A percentile compares a stretch with the other conserved stretches of the same genome.
phyloP scores from a whole-genome alignment of 768 basidiomycete species.

The Panaeolus cyanescens region DNA sequence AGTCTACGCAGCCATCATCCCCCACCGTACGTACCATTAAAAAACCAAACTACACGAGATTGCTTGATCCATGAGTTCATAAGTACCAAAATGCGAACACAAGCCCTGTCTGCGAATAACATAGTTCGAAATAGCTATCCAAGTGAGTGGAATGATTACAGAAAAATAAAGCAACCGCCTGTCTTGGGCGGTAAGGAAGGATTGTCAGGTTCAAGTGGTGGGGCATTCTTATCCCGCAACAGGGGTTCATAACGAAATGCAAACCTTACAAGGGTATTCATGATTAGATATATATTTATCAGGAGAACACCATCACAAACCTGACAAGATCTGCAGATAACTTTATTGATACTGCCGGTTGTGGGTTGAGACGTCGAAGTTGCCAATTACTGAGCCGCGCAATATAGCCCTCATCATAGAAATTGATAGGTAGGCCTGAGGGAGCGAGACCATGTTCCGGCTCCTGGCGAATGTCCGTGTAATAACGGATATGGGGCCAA shows the following conservation, averaged over 20 bases:
- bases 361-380: neutral
- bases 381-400: neutral
- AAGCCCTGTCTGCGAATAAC: too few relatives aligned
- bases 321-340: neutral
- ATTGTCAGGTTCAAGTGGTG: neutral
- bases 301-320: neutral
- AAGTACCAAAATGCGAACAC: too few relatives aligned
- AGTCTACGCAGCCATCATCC: too few relatives aligned
- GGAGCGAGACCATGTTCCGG: neutral
- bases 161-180: neutral
- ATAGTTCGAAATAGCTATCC: too few relatives aligned
- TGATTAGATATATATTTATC: neutral
- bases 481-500: neutral
- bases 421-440: neutral
- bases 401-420: neutral
- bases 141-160: too few relatives aligned
- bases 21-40: too few relatives aligned
- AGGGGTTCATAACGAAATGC: neutral
- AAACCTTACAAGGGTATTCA: neutral
- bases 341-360: neutral
- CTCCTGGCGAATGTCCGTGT: neutral
- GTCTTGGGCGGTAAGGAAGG: neutral
- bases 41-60: too few relatives aligned
- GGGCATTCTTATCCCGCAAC: neutral
- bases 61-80: too few relatives aligned